Conservation (phyloP, 1,139 yeast genomes). For the Eremothecium sinecaudum region DNA sequence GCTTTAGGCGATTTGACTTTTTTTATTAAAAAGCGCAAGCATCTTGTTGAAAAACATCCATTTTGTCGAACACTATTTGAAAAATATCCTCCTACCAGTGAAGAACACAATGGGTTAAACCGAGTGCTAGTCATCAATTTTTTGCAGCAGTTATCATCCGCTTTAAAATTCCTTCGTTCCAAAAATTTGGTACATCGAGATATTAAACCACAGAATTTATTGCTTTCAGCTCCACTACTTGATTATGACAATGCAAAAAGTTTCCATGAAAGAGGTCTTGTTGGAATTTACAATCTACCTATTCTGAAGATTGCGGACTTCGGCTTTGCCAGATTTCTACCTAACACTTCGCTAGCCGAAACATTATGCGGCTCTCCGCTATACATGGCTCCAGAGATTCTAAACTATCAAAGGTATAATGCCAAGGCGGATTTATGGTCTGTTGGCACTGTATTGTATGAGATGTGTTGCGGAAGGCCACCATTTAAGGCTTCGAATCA, state of each 20-base stretch:
- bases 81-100: conserved; percentile 72
- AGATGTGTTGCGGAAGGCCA: conserved; percentile 90
- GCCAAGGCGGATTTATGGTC: conserved; percentile 98
- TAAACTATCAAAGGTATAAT: conserved; percentile 87
- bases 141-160: conserved; percentile 75
- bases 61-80: conserved; percentile 64
- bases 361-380: conserved; percentile 95
- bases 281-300: conserved; percentile 83
- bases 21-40: conserved; percentile 68
- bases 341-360: conserved; percentile 89
- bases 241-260: conserved; percentile 44
- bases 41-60: conserved; percentile 68
- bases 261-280: conserved; percentile 47
- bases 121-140: conserved; percentile 73
- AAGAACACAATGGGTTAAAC: conserved; percentile 68
- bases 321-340: conserved; percentile 92
- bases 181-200: conserved; percentile 88
- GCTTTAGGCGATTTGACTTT: conserved; percentile 88
- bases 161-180: conserved; percentile 68
- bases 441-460: conserved; percentile 91
- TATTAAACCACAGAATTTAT: conserved; percentile 85
- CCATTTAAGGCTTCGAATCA: conserved; percentile 93
- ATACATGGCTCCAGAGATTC: conserved; percentile 97
- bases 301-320: conserved; percentile 89
- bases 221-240: conserved; percentile 66